Conservation (phyloP, 2,329 filamentous ascomycete genomes). For the Penicillium thymicola region DNA sequence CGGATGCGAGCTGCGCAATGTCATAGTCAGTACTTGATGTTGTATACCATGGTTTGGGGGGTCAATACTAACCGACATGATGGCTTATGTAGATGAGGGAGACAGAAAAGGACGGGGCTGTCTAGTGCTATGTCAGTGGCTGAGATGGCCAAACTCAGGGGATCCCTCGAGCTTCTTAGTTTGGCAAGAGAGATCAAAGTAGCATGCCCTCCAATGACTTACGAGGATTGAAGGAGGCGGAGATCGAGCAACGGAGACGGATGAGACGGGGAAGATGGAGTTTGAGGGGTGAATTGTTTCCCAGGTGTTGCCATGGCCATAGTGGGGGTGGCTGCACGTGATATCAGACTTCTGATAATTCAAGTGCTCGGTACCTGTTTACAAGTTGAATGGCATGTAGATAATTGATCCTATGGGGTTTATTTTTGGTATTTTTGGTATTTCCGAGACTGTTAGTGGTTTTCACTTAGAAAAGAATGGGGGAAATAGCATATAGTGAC, state of each 20-base stretch:
- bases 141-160: slow-evolving; percentile 8
- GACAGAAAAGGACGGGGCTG: slow-evolving; percentile 20
- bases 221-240: slow-evolving; percentile 7
- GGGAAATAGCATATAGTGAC: not conserved
- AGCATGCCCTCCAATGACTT: slow-evolving; percentile 1
- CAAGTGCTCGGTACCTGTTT: slow-evolving; percentile 3
- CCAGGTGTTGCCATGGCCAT: slow-evolving; percentile 33
- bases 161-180: not conserved
- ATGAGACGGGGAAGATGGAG: slow-evolving; percentile 24
- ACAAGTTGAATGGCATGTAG: not conserved
- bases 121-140: slow-evolving; percentile 33
- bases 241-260: slow-evolving; percentile 17
- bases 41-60: not conserved
- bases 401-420: not conserved
- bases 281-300: slow-evolving; percentile 36
- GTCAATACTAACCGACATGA: slow-evolving; percentile 34
- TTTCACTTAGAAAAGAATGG: not conserved
- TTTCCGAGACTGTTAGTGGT: not conserved
- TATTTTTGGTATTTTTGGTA: not conserved
- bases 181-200: not conserved
- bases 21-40: slow-evolving; percentile 10
- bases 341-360: slow-evolving; percentile 21
- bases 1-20: slow-evolving; percentile 34
- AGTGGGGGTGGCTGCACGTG: slow-evolving; percentile 31
- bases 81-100: slow-evolving; percentile 25